These are phyloP conservation scores for Colletotrichum kahawae DNA, from an alignment of 2,329 filamentous ascomycete genomes.

Conservation along the genomic window DNA sequence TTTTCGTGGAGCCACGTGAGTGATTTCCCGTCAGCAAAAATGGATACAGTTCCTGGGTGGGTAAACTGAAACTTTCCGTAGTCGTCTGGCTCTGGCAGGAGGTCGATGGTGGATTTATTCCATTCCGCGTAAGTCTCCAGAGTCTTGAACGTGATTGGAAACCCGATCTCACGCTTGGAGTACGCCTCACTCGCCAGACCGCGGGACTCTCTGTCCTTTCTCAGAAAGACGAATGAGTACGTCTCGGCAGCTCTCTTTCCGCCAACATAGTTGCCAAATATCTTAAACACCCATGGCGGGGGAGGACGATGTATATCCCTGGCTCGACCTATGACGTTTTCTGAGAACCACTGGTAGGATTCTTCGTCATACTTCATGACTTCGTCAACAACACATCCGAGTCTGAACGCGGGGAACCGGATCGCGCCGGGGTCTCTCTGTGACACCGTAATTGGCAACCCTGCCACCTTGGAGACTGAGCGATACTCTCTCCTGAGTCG, in stretches of 20 bases:
- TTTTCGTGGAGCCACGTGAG: neutral
- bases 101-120: neutral
- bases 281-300: neutral
- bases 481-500: neutral
- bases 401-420: accelerated
- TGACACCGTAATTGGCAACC: neutral
- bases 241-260: neutral
- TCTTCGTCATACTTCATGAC: accelerated
- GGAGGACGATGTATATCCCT: neutral
- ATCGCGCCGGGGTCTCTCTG: neutral
- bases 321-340: neutral
- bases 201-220: accelerated
- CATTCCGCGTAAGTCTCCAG: neutral
- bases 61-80: neutral
- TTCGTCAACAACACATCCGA: neutral
- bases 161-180: accelerated
- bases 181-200: neutral
- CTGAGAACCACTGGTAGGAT: accelerated
- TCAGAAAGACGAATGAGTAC: neutral
- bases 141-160: neutral
- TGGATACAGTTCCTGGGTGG: neutral
- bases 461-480: neutral
- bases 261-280: neutral
- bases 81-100: neutral
- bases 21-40: neutral